A percentile compares a stretch with the other conserved stretches of the same genome.
Evolutionary conservation across 2,329 filamentous ascomycete species (phyloP).

Genomic region (Alternaria conjuncta): DNA sequence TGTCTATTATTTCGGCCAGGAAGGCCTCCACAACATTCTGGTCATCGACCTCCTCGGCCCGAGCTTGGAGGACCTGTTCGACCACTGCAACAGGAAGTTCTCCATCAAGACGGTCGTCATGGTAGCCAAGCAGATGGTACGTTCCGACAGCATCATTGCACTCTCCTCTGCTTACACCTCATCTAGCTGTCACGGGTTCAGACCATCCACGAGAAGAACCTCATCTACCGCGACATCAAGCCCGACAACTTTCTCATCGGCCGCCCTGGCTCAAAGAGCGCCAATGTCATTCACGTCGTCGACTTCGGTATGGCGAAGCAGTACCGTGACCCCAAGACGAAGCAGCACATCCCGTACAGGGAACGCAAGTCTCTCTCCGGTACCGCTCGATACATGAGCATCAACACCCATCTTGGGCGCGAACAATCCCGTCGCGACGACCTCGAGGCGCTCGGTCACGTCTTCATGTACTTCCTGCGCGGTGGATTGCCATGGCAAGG

Average conservation of each 20-base stretch:
- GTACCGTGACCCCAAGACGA: constrained; percentile 97
- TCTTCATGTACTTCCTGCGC: constrained; percentile 73
- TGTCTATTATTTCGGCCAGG: constrained; percentile 99
- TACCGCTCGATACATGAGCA: constrained; percentile 98
- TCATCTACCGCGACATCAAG: constrained; percentile 99
- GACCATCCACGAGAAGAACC: constrained; percentile 97
- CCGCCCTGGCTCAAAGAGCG: constrained; percentile 87
- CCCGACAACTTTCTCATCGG: constrained; percentile 99
- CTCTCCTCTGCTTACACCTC: constrained; percentile 13
- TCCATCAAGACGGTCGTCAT: constrained; percentile 98
- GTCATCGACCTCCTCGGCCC: constrained; percentile 96
- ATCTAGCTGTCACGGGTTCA: constrained; percentile 85
- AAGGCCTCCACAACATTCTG: constrained; percentile 97
- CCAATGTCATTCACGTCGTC: constrained; percentile 97
- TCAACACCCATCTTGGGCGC: constrained; percentile 96
- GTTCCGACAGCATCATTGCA: constrained; percentile 29
- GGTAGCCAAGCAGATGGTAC: constrained; percentile 98
- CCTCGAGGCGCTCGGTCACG: constrained; percentile 79
- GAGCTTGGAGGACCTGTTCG: constrained; percentile 94
- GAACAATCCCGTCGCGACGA: constrained; percentile 97
- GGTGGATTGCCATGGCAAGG: constrained; percentile 73
- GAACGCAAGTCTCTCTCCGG: constrained; percentile 97
- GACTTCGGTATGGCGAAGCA: constrained; percentile 99
- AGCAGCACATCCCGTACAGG: constrained; percentile 97
- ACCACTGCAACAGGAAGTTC: constrained; percentile 95